These are phyloP conservation scores for Yamadazyma dendronema DNA, from an alignment of 1,139 yeast genomes.

Conservation along the genomic window DNA sequence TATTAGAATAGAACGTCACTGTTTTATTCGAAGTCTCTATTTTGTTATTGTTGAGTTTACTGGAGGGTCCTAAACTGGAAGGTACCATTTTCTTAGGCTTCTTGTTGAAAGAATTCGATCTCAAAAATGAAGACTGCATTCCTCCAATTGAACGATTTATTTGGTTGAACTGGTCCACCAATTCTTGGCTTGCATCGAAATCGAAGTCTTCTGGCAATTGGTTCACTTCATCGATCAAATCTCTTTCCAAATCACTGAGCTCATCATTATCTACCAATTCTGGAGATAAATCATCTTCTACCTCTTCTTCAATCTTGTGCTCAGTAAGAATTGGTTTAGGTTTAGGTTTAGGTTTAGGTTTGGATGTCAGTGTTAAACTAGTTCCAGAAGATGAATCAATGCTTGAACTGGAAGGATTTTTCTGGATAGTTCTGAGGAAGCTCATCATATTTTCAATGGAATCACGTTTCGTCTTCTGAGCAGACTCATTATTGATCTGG, in stretches of 20 bases:
- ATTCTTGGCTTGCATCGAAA: slow-evolving; percentile 32
- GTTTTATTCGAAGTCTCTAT: slow-evolving; percentile 52
- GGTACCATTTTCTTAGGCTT: slow-evolving; percentile 31
- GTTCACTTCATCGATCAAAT: slow-evolving; percentile 52
- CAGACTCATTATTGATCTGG: slow-evolving; percentile 12
- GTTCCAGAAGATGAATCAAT: neutral
- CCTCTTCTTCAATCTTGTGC: neutral
- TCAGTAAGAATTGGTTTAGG: slow-evolving; percentile 1
- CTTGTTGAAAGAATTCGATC: slow-evolving; percentile 40
- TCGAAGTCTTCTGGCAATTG: slow-evolving; percentile 60
- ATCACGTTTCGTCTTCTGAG: slow-evolving; percentile 14
- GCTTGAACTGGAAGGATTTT: slow-evolving; percentile 4
- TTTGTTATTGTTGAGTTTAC: slow-evolving; percentile 29
- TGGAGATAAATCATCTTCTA: slow-evolving; percentile 1
- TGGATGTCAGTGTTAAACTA: neutral
- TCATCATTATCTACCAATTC: slow-evolving; percentile 11
- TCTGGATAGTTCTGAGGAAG: slow-evolving; percentile 16
- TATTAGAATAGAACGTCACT: slow-evolving; percentile 47
- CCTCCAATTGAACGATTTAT: slow-evolving; percentile 12
- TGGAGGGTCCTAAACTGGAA: neutral
- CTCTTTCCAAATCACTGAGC: slow-evolving; percentile 30
- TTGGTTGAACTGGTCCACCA: slow-evolving; percentile 12
- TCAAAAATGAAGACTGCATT: slow-evolving; percentile 14
- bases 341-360: neutral
- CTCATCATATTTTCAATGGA: slow-evolving; percentile 20